Percentiles rank a stretch among this genome's conserved stretches.
phyloP scores from a whole-genome alignment of 2,329 filamentous ascomycete species.

The Herpotrichia juniperi region DNA sequence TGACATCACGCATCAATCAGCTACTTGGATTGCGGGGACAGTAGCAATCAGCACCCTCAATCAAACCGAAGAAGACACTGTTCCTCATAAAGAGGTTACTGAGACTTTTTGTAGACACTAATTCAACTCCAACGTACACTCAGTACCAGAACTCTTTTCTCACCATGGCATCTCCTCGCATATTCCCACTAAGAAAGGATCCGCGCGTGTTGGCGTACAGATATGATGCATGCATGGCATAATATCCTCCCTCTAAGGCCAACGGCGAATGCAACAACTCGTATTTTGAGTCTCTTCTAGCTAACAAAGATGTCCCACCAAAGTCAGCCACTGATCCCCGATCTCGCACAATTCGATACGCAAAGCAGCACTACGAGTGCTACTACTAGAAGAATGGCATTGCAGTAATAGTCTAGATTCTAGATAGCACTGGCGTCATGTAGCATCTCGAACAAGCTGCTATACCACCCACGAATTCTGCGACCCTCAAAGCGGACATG shows the following conservation, averaged over 20 bases:
- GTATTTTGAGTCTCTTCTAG: constrained; percentile 29
- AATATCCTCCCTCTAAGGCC: constrained; percentile 11
- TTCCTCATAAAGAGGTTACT: too few relatives aligned
- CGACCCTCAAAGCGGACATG: background rate
- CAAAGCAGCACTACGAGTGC: constrained; percentile 27
- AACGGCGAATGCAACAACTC: constrained; percentile 16
- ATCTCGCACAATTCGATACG: constrained; percentile 28
- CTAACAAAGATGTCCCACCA: constrained; percentile 24
- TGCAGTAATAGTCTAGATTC: constrained; percentile 21
- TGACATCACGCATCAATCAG: too few relatives aligned
- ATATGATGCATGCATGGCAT: constrained; percentile 26
- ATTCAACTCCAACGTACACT: background rate
- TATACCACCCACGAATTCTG: background rate
- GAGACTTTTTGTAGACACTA: background rate
- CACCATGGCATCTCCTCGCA: background rate
- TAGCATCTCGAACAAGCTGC: background rate
- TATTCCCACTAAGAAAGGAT: constrained; percentile 3
- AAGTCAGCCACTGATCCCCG: constrained; percentile 18
- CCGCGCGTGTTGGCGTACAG: constrained; percentile 28
- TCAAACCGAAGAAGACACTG: too few relatives aligned
- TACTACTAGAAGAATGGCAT: constrained; percentile 26
- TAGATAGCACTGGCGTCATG: constrained; percentile 9
- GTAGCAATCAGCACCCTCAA: too few relatives aligned
- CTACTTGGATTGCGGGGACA: too few relatives aligned
- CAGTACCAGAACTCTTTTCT: background rate